phyloP scores from a whole-genome alignment of 331 rosid genomes.

The Erythrophleum ivorense region DNA sequence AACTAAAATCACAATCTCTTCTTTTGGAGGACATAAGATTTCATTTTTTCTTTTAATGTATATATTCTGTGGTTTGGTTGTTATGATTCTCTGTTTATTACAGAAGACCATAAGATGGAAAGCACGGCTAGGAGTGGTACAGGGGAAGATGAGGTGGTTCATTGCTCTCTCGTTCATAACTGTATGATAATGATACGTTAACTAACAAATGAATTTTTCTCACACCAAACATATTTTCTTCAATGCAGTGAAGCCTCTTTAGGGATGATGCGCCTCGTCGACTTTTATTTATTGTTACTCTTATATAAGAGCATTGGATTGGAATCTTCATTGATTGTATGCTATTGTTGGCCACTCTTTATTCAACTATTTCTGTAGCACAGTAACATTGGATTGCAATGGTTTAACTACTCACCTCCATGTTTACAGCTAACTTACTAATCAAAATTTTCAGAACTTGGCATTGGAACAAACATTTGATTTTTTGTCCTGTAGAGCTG shows the following conservation, averaged over 20 bases:
- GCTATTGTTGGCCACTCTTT: slow-evolving; percentile 32
- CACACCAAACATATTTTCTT: slow-evolving; percentile 18
- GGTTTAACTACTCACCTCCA: not conserved
- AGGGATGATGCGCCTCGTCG: slow-evolving; percentile 28
- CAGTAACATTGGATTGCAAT: slow-evolving; percentile 36
- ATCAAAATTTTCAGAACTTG: too few relatives aligned
- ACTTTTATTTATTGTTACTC: slow-evolving; percentile 32
- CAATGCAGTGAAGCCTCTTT: slow-evolving; percentile 20
- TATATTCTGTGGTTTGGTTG: slow-evolving; percentile 16
- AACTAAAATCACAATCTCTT: not conserved
- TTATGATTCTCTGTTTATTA: slow-evolving; percentile 20
- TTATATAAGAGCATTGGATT: slow-evolving; percentile 24
- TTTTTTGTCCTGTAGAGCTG: too few relatives aligned
- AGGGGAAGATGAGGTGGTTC: slow-evolving; percentile 42
- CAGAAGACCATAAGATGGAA: slow-evolving; percentile 51
- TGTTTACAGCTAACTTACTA: not conserved
- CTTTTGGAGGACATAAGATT: not conserved
- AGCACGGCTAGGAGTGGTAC: slow-evolving; percentile 31
- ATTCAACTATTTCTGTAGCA: slow-evolving; percentile 18
- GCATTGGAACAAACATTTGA: too few relatives aligned
- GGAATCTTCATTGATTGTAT: slow-evolving; percentile 36
- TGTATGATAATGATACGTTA: slow-evolving; percentile 23
- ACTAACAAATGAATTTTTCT: not conserved
- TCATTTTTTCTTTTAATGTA: not conserved
- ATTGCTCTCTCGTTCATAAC: slow-evolving; percentile 4